Percentiles rank a stretch among this genome's conserved stretches.
phyloP scores from a whole-genome alignment of 495 filamentous ascomycete genomes.

The Pyrenula massariospora region DNA sequence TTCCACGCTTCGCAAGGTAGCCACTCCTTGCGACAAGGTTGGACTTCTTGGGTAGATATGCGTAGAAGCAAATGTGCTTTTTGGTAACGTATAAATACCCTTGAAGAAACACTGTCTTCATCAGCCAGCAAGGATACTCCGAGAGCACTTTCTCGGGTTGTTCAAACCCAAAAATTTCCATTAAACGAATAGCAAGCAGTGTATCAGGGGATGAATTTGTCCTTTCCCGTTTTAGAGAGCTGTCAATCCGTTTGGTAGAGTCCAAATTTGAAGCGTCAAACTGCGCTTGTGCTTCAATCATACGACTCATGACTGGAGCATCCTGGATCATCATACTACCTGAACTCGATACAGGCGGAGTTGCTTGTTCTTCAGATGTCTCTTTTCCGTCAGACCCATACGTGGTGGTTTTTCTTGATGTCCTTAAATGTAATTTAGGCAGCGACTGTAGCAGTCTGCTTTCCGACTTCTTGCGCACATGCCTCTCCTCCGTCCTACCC shows the following conservation, averaged over 20 bases:
- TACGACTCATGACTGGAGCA: constrained; percentile 69
- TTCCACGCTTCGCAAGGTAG: constrained; percentile 78
- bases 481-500: constrained; percentile 13
- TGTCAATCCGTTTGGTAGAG: constrained; percentile 5
- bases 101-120: constrained; percentile 86
- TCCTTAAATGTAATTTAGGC: constrained; percentile 35
- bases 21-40: constrained; percentile 77
- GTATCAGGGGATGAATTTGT: constrained; percentile 2
- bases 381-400: not conserved
- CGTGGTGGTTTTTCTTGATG: constrained; percentile 8
- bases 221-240: constrained; percentile 2
- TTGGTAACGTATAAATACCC: constrained; percentile 96
- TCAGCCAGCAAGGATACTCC: constrained; percentile 91
- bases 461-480: constrained; percentile 48
- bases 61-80: constrained; percentile 92
- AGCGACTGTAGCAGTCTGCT: constrained; percentile 48
- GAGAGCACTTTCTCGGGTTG: constrained; percentile 69
- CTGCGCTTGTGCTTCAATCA: constrained; percentile 69
- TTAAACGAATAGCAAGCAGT: constrained; percentile 57
- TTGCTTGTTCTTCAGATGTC: constrained; percentile 9
- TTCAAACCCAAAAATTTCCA: constrained; percentile 83
- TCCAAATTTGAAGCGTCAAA: constrained; percentile 30
- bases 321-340: constrained; percentile 33
- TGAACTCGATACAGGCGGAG: constrained; percentile 12
- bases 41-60: constrained; percentile 85